Conservation (phyloP, 1,139 yeast species). For the Hyphopichia fennica region DNA sequence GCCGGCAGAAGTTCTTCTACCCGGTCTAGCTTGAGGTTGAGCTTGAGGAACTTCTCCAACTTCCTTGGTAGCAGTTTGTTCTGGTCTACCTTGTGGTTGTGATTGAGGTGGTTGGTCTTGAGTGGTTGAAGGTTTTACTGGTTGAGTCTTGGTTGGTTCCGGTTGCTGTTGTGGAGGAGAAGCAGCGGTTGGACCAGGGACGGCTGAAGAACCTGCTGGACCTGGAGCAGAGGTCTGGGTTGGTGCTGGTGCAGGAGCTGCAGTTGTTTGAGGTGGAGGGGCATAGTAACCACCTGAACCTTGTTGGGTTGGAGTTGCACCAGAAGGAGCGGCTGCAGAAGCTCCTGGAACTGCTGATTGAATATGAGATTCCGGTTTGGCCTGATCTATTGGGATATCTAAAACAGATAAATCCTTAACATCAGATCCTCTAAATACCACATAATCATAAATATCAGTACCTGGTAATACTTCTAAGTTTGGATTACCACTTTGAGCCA, state of each 20-base stretch:
- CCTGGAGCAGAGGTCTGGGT: not conserved
- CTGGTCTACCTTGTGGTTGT: constrained; percentile 12
- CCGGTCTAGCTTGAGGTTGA: constrained; percentile 14
- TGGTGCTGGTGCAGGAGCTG: constrained; percentile 4
- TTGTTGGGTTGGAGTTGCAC: constrained; percentile 24
- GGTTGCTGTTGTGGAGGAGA: constrained; percentile 8
- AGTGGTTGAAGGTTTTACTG: constrained; percentile 1
- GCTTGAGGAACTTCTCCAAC: constrained; percentile 7
- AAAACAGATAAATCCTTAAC: constrained; percentile 87
- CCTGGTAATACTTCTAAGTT: constrained; percentile 74
- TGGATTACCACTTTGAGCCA: constrained; percentile 58
- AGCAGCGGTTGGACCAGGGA: constrained; percentile 7
- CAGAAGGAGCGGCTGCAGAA: constrained; percentile 12
- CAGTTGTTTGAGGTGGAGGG: constrained; percentile 6
- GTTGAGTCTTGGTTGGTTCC: constrained; percentile 10
- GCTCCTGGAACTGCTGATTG: constrained; percentile 12
- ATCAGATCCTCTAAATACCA: constrained; percentile 89
- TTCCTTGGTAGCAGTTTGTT: constrained; percentile 9
- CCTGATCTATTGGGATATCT: constrained; percentile 61
- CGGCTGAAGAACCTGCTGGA: constrained; percentile 6
- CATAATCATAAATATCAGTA: constrained; percentile 70
- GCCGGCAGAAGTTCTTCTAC: constrained; percentile 34
- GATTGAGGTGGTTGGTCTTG: not conserved
- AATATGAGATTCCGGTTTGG: constrained; percentile 34
- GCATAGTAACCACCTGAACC: constrained; percentile 9